These are phyloP conservation scores for Hypoxylon sp. DNA, from an alignment of 2,329 filamentous ascomycete genomes.

Conservation along the genomic window DNA sequence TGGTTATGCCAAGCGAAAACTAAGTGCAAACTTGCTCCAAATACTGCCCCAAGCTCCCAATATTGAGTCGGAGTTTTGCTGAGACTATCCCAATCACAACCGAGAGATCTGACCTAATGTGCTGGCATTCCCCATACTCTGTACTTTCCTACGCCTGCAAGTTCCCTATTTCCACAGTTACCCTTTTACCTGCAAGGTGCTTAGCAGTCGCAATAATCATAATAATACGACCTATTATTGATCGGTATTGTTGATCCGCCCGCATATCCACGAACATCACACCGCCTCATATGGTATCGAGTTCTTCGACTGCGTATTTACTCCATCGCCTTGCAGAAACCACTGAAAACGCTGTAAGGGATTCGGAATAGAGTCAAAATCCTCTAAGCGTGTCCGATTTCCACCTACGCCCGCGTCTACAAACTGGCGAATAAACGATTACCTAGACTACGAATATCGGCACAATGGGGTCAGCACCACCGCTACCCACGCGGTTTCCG, in stretches of 20 bases:
- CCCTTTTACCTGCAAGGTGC: conserved; percentile 23
- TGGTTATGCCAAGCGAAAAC: conserved; percentile 35
- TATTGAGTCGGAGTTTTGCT: conserved; percentile 30
- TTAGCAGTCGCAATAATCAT: conserved; percentile 36
- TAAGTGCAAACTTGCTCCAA: conserved; percentile 34
- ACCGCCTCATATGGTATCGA: conserved; percentile 44
- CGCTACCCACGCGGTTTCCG: conserved; percentile 83
- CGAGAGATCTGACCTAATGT: conserved; percentile 42
- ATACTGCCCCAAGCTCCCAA: conserved; percentile 37
- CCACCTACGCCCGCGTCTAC: conserved; percentile 39
- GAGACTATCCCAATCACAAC: conserved; percentile 39
- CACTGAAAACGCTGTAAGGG: conserved; percentile 34
- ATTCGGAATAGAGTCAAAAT: conserved; percentile 38
- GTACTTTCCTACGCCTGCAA: conserved; percentile 26
- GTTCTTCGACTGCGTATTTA: conserved; percentile 40
- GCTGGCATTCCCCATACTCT: conserved; percentile 41
- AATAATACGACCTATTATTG: conserved; percentile 44
- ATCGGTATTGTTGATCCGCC: conserved; percentile 42
- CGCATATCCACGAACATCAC: conserved; percentile 37
- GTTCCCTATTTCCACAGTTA: conserved; percentile 22
- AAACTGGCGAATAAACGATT: conserved; percentile 38
- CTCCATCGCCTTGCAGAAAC: conserved; percentile 43
- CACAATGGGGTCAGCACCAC: conserved; percentile 69
- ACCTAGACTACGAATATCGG: conserved; percentile 34
- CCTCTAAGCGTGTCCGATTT: conserved; percentile 30